Percentiles rank a stretch among this genome's conserved stretches.
Evolutionary conservation across 192 early-diverging fungal species (phyloP).

Genomic region (Lobosporangium transversale): DNA sequence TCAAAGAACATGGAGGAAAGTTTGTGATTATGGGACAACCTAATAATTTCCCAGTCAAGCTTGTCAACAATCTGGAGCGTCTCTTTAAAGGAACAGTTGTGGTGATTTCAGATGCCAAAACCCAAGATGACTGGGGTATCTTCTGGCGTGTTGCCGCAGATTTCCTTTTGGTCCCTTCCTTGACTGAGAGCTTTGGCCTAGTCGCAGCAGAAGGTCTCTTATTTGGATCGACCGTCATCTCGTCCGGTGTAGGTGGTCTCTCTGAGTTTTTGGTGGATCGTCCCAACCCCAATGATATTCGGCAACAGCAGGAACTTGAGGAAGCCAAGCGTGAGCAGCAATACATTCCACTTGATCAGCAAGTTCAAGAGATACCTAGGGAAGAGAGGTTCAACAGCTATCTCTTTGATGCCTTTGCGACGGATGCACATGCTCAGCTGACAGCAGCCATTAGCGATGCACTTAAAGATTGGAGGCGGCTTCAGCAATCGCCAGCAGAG

Average conservation of each 20-base stretch:
- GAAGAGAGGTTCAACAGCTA: constrained; percentile 56
- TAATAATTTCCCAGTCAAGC: constrained; percentile 59
- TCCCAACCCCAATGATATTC: constrained; percentile 36
- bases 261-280: constrained; percentile 63
- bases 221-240: constrained; percentile 64
- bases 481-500: constrained; percentile 26
- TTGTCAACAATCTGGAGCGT: constrained; percentile 43
- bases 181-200: constrained; percentile 66
- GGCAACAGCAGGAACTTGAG: constrained; percentile 14
- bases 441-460: constrained; percentile 54
- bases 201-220: constrained; percentile 66
- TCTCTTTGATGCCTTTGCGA: constrained; percentile 50
- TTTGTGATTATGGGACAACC: constrained; percentile 67
- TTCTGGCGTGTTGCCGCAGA: constrained; percentile 64
- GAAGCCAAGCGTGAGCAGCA: constrained; percentile 13
- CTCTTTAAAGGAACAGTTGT: constrained; percentile 52
- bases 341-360: constrained; percentile 45
- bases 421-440: constrained; percentile 35
- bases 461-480: constrained; percentile 30
- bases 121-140: constrained; percentile 57
- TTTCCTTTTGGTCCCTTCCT: constrained; percentile 61
- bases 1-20: constrained; percentile 53
- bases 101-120: constrained; percentile 50
- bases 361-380: constrained; percentile 16
- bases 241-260: constrained; percentile 61